Evolutionary conservation across 768 basidiomycete genomes (phyloP).

Genomic region (Mycena epipterygia): DNA sequence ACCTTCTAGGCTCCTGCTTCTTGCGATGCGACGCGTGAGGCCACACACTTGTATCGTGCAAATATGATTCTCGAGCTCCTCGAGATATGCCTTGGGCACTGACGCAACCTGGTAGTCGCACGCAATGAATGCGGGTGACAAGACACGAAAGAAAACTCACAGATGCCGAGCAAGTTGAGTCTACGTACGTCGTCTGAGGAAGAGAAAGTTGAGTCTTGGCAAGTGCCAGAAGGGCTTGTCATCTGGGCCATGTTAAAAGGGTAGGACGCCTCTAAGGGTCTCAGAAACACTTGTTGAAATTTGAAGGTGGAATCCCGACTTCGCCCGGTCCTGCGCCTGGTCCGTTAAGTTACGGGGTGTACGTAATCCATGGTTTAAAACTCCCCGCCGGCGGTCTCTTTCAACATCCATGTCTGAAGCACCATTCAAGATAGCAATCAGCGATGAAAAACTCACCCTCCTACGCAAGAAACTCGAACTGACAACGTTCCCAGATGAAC

Average conservation of each 20-base stretch:
- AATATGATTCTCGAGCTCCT: conserved; percentile 53
- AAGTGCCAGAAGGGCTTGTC: background rate
- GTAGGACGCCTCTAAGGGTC: no score
- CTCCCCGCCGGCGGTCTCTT: no score
- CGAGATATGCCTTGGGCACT: conserved; percentile 52
- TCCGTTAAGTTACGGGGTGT: no score
- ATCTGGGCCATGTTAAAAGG: conserved; percentile 6
- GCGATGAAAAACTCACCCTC: background rate
- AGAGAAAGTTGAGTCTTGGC: conserved; percentile 23
- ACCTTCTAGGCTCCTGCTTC: no score
- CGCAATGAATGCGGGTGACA: background rate
- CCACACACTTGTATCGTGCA: conserved; percentile 50
- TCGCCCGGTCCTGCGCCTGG: no score
- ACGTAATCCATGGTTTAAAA: no score
- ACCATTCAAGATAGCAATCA: background rate
- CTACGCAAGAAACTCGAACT: conserved; percentile 8
- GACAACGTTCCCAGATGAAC: conserved; percentile 5
- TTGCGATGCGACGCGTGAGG: background rate
- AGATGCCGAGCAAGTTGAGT: background rate
- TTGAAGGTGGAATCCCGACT: no score
- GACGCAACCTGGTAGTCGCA: conserved; percentile 10
- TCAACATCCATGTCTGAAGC: background rate
- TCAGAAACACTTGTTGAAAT: no score
- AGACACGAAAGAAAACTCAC: conserved; percentile 18
- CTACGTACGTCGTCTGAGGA: no score